These are phyloP conservation scores for Leccinum incarnatum DNA, from an alignment of 768 basidiomycete species.

Conservation along the genomic window DNA sequence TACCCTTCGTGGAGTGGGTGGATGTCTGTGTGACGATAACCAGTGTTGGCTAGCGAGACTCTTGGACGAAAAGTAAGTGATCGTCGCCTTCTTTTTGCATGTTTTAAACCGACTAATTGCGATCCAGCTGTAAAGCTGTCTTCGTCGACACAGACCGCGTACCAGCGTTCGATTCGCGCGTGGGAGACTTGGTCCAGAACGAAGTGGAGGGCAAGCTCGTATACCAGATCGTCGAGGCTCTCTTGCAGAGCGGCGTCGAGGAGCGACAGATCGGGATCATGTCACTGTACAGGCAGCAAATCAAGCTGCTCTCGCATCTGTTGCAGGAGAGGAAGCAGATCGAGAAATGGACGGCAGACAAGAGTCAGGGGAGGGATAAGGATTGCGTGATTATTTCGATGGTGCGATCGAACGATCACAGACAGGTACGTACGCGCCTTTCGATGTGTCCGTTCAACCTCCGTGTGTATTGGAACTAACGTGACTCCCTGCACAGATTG, in stretches of 20 bases:
- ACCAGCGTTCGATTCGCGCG: conserved; percentile 75
- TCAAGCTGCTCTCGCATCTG: conserved; percentile 78
- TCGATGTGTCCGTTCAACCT: background rate
- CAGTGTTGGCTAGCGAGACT: conserved; percentile 73
- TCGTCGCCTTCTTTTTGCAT: background rate
- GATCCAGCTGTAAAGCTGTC: conserved; percentile 71
- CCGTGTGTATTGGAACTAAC: background rate
- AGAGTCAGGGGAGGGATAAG: conserved; percentile 93
- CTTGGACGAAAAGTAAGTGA: conserved; percentile 57
- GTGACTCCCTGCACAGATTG: conserved; percentile 50
- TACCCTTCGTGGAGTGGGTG: conserved; percentile 39
- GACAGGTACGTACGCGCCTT: conserved; percentile 50
- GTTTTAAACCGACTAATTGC: background rate
- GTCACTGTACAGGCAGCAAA: conserved; percentile 92
- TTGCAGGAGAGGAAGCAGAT: conserved; percentile 54
- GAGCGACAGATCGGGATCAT: conserved; percentile 82
- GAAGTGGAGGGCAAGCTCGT: conserved; percentile 70
- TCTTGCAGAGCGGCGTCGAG: conserved; percentile 61
- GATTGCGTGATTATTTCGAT: conserved; percentile 92
- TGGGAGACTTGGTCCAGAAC: conserved; percentile 91
- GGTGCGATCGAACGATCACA: conserved; percentile 81
- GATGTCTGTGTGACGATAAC: conserved; percentile 30
- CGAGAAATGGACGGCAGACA: conserved; percentile 90
- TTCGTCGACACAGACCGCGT: conserved; percentile 92
- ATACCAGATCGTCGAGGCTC: conserved; percentile 62